Evolutionary conservation across 2,329 filamentous ascomycete genomes (phyloP).

Genomic region (Magnaporthiopsis rhizophila): DNA sequence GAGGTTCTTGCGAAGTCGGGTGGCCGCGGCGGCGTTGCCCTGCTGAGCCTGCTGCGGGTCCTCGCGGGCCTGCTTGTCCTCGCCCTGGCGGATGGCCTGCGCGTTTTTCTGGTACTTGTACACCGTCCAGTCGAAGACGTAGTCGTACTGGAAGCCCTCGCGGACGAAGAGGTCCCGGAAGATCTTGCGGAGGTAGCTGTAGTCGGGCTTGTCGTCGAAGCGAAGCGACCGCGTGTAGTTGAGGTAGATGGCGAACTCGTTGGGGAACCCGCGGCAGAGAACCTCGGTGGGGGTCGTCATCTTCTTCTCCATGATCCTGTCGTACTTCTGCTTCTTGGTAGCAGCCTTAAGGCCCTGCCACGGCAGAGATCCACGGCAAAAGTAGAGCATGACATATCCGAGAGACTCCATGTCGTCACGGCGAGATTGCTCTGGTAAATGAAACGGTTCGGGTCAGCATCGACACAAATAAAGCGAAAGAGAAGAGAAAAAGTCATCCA

Average conservation of each 20-base stretch:
- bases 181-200: conserved; percentile 99
- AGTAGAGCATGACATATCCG: conserved; percentile 99
- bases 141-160: conserved; percentile 99
- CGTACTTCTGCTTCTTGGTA: conserved; percentile 99
- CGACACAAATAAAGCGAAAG: not conserved
- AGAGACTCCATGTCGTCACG: conserved; percentile 99
- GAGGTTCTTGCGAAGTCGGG: conserved; percentile 55
- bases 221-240: conserved; percentile 98
- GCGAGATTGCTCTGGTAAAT: conserved; percentile 71
- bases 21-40: conserved; percentile 43
- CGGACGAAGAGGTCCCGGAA: conserved; percentile 99
- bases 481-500: not conserved
- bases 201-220: conserved; percentile 99
- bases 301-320: conserved; percentile 99
- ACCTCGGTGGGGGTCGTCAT: conserved; percentile 99
- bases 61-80: conserved; percentile 67
- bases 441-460: not conserved
- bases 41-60: conserved; percentile 46
- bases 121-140: conserved; percentile 99
- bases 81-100: conserved; percentile 84
- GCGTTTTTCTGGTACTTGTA: conserved; percentile 99
- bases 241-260: conserved; percentile 98
- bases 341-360: conserved; percentile 99
- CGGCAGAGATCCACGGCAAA: conserved; percentile 95
- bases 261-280: conserved; percentile 96